These are phyloP conservation scores for Bretschneidera sinensis DNA, from an alignment of 345 rosid species.

Conservation along the genomic window DNA sequence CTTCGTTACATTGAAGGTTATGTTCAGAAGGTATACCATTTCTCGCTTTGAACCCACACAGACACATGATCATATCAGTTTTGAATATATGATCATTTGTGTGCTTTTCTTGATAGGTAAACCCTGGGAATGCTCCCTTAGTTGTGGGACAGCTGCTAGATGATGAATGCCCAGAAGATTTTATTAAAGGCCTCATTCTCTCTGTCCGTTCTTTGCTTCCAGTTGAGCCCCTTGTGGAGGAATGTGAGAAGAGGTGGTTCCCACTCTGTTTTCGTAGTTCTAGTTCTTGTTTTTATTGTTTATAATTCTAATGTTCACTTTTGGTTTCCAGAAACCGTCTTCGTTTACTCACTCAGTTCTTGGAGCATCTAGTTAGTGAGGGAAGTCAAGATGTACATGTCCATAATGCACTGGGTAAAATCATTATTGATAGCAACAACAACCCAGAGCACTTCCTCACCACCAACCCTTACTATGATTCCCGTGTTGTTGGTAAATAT, in stretches of 20 bases:
- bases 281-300: slow-evolving; percentile 7
- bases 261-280: slow-evolving; percentile 10
- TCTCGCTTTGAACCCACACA: slow-evolving; percentile 1
- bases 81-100: slow-evolving; percentile 12
- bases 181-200: slow-evolving; percentile 94
- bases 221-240: slow-evolving; percentile 83
- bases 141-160: slow-evolving; percentile 91
- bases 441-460: slow-evolving; percentile 99
- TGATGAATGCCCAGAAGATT: slow-evolving; percentile 99
- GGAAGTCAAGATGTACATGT: slow-evolving; percentile 99
- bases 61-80: slow-evolving; percentile 1
- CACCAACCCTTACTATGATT: slow-evolving; percentile 97
- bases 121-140: slow-evolving; percentile 97
- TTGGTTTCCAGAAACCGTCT: slow-evolving; percentile 79
- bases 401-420: slow-evolving; percentile 99
- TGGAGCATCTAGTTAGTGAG: slow-evolving; percentile 99
- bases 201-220: slow-evolving; percentile 82
- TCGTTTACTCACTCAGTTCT: slow-evolving; percentile 96
- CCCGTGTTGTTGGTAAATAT: slow-evolving; percentile 95
- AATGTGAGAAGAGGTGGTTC: slow-evolving; percentile 79
- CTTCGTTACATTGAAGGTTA: slow-evolving; percentile 99
- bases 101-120: slow-evolving; percentile 50
- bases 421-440: slow-evolving; percentile 96
- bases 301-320: slow-evolving; percentile 20
- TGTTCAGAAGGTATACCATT: slow-evolving; percentile 80